These are phyloP conservation scores for Metahyphopichia silvanorum DNA, from an alignment of 805 yeast species.

Conservation along the genomic window DNA sequence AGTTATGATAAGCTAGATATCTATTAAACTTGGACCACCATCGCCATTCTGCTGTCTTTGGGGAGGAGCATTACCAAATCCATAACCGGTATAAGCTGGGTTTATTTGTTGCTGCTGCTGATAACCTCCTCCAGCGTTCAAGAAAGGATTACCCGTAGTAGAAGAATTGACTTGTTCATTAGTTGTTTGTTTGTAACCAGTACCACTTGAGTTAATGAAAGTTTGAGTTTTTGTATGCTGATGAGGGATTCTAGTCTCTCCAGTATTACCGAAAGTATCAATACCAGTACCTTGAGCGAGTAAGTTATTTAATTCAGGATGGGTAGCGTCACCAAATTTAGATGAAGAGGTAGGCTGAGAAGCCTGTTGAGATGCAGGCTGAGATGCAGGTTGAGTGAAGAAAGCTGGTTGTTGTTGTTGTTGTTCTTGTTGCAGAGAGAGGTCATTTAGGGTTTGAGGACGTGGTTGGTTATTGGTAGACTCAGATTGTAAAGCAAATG, in stretches of 20 bases:
- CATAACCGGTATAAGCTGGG: constrained; percentile 89
- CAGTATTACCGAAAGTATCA: constrained; percentile 91
- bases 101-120: constrained; percentile 38
- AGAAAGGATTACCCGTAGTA: constrained; percentile 56
- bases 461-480: constrained; percentile 16
- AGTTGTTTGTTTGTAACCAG: constrained; percentile 59
- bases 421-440: constrained; percentile 23
- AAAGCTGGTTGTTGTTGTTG: constrained; percentile 28
- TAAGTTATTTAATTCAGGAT: constrained; percentile 64
- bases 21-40: constrained; percentile 47
- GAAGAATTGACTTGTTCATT: constrained; percentile 32
- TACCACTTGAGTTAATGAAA: constrained; percentile 85
- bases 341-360: constrained; percentile 28
- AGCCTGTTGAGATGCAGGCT: constrained; percentile 12
- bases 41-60: constrained; percentile 24
- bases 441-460: constrained; percentile 24
- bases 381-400: constrained; percentile 22
- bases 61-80: constrained; percentile 75
- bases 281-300: constrained; percentile 86
- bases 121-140: constrained; percentile 55
- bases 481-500: constrained; percentile 53
- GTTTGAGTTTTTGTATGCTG: constrained; percentile 83
- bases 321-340: constrained; percentile 45
- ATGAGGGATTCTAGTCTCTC: constrained; percentile 82
- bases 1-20: too few species aligned